Percentiles rank a stretch among this genome's conserved stretches.
Evolutionary conservation across 73 alveolate species (phyloP).

Genomic region (Tetrahymena thermophila): DNA sequence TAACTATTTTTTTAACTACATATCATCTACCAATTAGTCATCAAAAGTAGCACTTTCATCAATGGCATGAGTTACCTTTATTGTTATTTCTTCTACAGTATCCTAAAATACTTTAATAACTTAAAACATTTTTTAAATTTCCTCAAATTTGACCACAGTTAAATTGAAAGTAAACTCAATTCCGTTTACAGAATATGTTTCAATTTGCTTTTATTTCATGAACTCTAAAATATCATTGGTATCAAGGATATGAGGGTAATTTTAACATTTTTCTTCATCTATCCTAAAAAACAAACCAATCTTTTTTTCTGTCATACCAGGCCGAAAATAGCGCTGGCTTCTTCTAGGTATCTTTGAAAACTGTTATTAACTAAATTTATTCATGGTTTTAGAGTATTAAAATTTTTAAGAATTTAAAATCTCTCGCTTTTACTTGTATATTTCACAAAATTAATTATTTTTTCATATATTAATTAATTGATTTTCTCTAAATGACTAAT

Average conservation of each 20-base stretch:
- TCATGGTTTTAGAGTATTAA: background rate
- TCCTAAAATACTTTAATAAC: background rate
- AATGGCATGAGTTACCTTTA: background rate
- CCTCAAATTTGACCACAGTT: background rate
- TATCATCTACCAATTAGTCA: background rate
- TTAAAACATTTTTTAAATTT: background rate
- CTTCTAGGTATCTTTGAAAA: background rate
- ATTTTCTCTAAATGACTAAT: background rate
- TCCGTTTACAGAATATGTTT: background rate
- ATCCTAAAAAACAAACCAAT: background rate
- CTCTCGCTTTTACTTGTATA: background rate
- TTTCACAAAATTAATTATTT: background rate
- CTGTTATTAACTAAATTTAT: background rate
- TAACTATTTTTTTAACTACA: background rate
- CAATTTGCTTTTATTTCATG: background rate
- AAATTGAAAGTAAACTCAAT: background rate
- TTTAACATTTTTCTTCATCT: background rate
- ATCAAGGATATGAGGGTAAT: background rate
- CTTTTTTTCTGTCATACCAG: background rate
- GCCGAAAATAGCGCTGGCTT: conserved; percentile 1
- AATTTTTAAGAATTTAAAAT: no score
- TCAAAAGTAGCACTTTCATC: background rate
- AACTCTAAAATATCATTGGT: background rate
- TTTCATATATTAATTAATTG: background rate
- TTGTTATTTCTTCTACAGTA: background rate